Evolutionary conservation across 2,329 filamentous ascomycete genomes (phyloP), one percentile per base, ranked within the genome.

Genomic region (Lachnellula arida): DNA sequence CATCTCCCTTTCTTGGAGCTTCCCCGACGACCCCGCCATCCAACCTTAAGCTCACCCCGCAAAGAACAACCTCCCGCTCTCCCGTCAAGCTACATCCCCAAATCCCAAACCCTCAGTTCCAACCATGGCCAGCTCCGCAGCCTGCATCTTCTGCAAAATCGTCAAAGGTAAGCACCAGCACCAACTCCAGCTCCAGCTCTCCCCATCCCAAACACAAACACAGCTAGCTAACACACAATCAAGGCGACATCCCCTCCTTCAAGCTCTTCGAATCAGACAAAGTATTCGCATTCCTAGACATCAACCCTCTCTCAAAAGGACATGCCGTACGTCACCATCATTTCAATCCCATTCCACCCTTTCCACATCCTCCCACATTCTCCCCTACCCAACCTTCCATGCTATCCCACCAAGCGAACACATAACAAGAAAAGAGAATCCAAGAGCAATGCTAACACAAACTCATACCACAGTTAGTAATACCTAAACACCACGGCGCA

Each of bases 141-240:
- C 87, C 61, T 99, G 94, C 73, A 91, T 97, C 70, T 99, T 99
- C 78, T 99, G 94, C 81, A 96, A 91, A 74, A 97, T 99, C 72
- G 88, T 99, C 78, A 95, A 96, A 82, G 93, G 93, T 79, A 69
- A 44, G 11, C 28, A 4, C 58, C 68, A 44, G 11, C 28, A 3
- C 58, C 68, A 51, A 17, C 40, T 25, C 53, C 11, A 58, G 39
- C 50, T 53, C 43, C 17, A 39, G 49, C 47, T 65, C 56, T 63
- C 57, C 9, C n/a, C 39, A 11, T 8, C 25, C 17, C 5, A 40
- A 14, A 25, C 39, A 19, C 43, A 17, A 54, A 7, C 2, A 15
- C 19, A 3, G 19, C 19, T 19, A 43, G 23, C 53, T 56, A 52
- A 62, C 32, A 48, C 22, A 56, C 34, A 6, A 37, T 53, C 46